Evolutionary conservation across 2,329 filamentous ascomycete genomes (phyloP).

Genomic region (Alternaria dauci): DNA sequence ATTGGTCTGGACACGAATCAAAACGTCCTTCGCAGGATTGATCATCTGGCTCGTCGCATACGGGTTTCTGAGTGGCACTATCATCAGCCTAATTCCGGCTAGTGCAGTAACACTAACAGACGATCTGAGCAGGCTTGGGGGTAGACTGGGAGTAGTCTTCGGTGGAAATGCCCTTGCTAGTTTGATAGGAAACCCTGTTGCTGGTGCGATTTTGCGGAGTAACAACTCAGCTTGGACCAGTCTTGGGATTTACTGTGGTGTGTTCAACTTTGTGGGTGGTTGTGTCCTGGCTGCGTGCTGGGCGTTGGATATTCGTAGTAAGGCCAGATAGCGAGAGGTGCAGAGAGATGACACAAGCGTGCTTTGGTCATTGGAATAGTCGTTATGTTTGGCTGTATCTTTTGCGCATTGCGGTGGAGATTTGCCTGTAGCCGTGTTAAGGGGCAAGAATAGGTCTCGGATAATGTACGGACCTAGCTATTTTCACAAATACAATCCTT

Average conservation of each 20-base stretch:
- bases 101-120: slow-evolving; percentile 26
- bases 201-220: slow-evolving; percentile 27
- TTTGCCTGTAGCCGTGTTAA: too few species aligned
- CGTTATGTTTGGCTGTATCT: too few species aligned
- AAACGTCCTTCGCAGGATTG: slow-evolving; percentile 21
- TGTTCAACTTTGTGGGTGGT: slow-evolving; percentile 19
- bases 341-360: background rate
- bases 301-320: slow-evolving; percentile 1
- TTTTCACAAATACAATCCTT: too few species aligned
- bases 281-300: slow-evolving; percentile 16
- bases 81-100: slow-evolving; percentile 30
- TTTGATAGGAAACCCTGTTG: slow-evolving; percentile 34
- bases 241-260: slow-evolving; percentile 18
- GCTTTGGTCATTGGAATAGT: too few species aligned
- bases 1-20: slow-evolving; percentile 19
- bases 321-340: background rate
- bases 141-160: slow-evolving; percentile 33
- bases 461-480: too few species aligned
- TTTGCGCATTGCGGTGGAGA: too few species aligned
- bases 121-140: slow-evolving; percentile 31
- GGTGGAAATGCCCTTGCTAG: slow-evolving; percentile 32
- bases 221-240: slow-evolving; percentile 12
- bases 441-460: too few species aligned
- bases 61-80: slow-evolving; percentile 25
- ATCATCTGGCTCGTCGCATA: slow-evolving; percentile 25